Conservation (phyloP, 225 moss, liverwort and hornwort genomes). For the Physcomitrellopsis africana region DNA sequence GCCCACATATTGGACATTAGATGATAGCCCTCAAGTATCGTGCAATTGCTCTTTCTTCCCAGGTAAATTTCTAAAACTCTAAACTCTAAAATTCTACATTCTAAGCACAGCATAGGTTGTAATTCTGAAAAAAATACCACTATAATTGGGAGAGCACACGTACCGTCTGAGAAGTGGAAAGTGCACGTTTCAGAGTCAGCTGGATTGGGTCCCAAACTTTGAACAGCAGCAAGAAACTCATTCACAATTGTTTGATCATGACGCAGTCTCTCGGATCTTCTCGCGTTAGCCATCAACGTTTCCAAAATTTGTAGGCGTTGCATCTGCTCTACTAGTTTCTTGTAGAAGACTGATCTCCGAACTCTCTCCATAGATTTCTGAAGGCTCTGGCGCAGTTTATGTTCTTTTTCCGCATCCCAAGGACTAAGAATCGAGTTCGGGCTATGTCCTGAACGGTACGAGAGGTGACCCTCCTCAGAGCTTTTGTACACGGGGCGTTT, state of each 20-base stretch:
- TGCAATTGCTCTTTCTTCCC: background rate
- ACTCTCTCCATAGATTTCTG: conserved; percentile 65
- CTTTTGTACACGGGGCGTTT: conserved; percentile 8
- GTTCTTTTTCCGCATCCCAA: conserved; percentile 44
- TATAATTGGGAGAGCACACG: background rate
- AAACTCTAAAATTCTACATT: background rate
- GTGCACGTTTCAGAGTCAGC: conserved; percentile 37
- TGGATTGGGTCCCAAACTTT: conserved; percentile 17
- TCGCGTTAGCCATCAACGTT: conserved; percentile 43
- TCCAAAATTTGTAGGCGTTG: conserved; percentile 58
- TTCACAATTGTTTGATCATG: conserved; percentile 10
- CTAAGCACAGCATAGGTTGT: no score
- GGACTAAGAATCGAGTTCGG: conserved; percentile 1
- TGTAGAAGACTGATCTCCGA: conserved; percentile 67
- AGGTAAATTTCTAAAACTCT: conserved; percentile 22
- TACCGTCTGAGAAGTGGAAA: conserved; percentile 42
- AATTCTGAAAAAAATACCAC: background rate
- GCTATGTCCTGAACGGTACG: conserved; percentile 33
- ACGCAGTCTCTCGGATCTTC: background rate
- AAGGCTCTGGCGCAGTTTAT: conserved; percentile 48
- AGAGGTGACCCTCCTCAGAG: conserved; percentile 13
- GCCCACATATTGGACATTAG: conserved; percentile 20
- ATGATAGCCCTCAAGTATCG: background rate
- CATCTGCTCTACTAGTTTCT: conserved; percentile 71
- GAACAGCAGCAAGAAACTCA: conserved; percentile 20